Percentiles rank a stretch among this genome's conserved stretches.
These are phyloP conservation scores for Lindgomyces ingoldianus DNA, from an alignment of 495 filamentous ascomycete species.

Conservation along the genomic window DNA sequence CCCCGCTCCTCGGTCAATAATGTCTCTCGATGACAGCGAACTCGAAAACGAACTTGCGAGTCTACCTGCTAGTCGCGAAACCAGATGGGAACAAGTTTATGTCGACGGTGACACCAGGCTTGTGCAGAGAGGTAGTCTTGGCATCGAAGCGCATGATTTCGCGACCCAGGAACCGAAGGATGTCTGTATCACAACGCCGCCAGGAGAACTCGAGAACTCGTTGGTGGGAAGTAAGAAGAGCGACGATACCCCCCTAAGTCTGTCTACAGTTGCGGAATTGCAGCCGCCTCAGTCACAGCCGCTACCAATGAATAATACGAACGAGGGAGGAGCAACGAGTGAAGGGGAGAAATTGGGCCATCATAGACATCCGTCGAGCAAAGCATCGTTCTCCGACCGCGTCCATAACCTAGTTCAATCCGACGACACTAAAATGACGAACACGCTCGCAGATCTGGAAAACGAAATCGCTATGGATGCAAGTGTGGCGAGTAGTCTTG, in stretches of 20 bases:
- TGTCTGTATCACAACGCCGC: constrained; percentile 31
- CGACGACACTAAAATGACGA: background rate
- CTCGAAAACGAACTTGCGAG: constrained; percentile 31
- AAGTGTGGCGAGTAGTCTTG: background rate
- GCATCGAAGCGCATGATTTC: constrained; percentile 24
- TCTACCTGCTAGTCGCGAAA: constrained; percentile 32
- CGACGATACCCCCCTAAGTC: constrained; percentile 25
- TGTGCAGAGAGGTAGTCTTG: constrained; percentile 20
- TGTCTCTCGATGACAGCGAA: constrained; percentile 35
- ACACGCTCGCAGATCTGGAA: constrained; percentile 30
- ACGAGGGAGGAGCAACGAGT: background rate
- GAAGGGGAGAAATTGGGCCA: background rate
- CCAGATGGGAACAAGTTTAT: constrained; percentile 37
- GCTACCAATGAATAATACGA: background rate
- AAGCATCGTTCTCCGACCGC: constrained; percentile 35
- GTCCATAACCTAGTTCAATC: constrained; percentile 16
- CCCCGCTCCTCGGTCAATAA: constrained; percentile 26
- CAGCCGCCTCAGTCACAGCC: background rate
- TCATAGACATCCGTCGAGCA: constrained; percentile 8
- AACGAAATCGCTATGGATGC: constrained; percentile 25
- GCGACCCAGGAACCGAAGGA: constrained; percentile 19
- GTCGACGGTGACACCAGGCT: constrained; percentile 33
- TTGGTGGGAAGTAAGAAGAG: constrained; percentile 14
- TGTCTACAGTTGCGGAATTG: constrained; percentile 22
- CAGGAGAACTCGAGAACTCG: constrained; percentile 24